phyloP scores from a whole-genome alignment of 1,284 basidiomycete species.

The Papiliotrema fonsecae region DNA sequence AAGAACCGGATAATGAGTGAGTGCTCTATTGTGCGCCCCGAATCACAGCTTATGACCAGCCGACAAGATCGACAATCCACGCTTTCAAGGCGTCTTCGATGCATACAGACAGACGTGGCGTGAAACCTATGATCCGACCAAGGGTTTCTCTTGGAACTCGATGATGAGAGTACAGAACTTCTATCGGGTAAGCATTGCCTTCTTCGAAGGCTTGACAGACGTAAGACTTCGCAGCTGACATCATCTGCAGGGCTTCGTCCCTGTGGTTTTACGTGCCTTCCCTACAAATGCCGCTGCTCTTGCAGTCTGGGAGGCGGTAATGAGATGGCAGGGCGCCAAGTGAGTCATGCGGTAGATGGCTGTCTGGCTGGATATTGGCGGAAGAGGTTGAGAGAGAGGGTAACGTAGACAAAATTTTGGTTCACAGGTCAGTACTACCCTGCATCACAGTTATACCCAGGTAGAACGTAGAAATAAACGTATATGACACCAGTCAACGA shows the following conservation, averaged over 20 bases:
- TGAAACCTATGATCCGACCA: slow-evolving; percentile 30
- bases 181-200: slow-evolving; percentile 35
- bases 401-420: too few relatives aligned
- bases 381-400: too few relatives aligned
- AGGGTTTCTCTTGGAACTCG: slow-evolving; percentile 31
- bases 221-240: neutral
- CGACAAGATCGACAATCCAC: slow-evolving; percentile 40
- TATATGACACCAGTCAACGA: too few relatives aligned
- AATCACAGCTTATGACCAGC: slow-evolving; percentile 7
- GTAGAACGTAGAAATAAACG: too few relatives aligned
- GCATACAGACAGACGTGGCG: slow-evolving; percentile 40
- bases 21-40: neutral
- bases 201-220: neutral
- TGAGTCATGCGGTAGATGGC: neutral
- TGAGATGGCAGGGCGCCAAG: slow-evolving; percentile 24
- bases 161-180: slow-evolving; percentile 39
- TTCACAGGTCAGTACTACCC: too few relatives aligned
- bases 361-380: neutral
- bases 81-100: slow-evolving; percentile 36
- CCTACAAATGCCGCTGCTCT: slow-evolving; percentile 48
- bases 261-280: slow-evolving; percentile 45
- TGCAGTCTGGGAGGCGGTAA: slow-evolving; percentile 47
- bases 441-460: too few relatives aligned
- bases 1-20: slow-evolving; percentile 47
- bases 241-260: slow-evolving; percentile 41